Conservation (phyloP, 805 yeast species). For the Torulaspora microellipsoides region DNA sequence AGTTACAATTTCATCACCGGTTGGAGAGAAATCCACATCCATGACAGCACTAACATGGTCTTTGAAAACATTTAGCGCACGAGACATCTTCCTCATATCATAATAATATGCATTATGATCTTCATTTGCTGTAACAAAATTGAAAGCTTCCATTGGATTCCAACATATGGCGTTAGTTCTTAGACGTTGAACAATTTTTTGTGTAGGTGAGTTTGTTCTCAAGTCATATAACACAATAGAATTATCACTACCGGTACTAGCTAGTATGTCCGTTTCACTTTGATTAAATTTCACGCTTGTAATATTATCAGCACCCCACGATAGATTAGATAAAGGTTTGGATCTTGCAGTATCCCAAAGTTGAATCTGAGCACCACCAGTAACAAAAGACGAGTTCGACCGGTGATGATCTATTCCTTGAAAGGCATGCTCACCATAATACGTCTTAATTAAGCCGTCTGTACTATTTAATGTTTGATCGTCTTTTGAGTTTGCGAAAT, state of each 20-base stretch:
- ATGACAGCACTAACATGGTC: slow-evolving; percentile 95
- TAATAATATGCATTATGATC: slow-evolving; percentile 92
- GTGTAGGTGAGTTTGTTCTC: slow-evolving; percentile 87
- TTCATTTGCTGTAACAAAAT: slow-evolving; percentile 87
- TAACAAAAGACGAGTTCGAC: slow-evolving; percentile 67
- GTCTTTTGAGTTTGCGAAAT: slow-evolving; percentile 37
- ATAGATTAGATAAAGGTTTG: slow-evolving; percentile 66
- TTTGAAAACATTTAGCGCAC: slow-evolving; percentile 79
- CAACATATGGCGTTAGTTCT: slow-evolving; percentile 83
- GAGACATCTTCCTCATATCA: slow-evolving; percentile 90
- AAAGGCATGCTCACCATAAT: slow-evolving; percentile 77
- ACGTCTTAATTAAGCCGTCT: slow-evolving; percentile 70
- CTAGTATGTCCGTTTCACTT: slow-evolving; percentile 83
- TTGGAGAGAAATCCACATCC: slow-evolving; percentile 93
- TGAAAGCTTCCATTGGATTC: slow-evolving; percentile 98
- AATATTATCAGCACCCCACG: slow-evolving; percentile 97
- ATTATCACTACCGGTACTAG: slow-evolving; percentile 87
- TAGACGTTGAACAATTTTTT: slow-evolving; percentile 77
- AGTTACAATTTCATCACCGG: slow-evolving; percentile 93
- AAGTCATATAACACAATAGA: slow-evolving; percentile 86
- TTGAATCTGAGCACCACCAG: slow-evolving; percentile 87
- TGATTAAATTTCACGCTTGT: slow-evolving; percentile 79
- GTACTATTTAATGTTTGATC: slow-evolving; percentile 35
- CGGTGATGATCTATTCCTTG: slow-evolving; percentile 84
- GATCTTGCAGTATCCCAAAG: slow-evolving; percentile 88